These are phyloP conservation scores for Olyra latifolia DNA, from an alignment of 176 grass and related monocot genomes.

Conservation along the genomic window DNA sequence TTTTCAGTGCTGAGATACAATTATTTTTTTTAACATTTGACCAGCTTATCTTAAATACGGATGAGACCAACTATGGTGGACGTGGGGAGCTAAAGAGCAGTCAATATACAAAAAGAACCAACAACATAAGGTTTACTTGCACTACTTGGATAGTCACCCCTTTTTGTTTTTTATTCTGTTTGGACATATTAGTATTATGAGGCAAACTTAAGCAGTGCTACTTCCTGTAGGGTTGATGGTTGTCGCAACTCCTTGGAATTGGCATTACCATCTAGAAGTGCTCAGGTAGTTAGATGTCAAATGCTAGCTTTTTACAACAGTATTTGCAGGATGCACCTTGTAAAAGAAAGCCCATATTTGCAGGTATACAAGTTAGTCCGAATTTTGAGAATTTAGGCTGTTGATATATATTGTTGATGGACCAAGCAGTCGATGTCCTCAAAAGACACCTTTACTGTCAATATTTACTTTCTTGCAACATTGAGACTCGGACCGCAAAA, in stretches of 20 bases:
- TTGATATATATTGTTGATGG: background rate
- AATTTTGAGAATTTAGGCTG: conserved; percentile 70
- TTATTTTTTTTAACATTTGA: background rate
- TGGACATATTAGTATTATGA: background rate
- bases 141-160: conserved; percentile 10
- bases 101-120: conserved; percentile 63
- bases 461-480: background rate
- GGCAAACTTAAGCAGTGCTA: conserved; percentile 7
- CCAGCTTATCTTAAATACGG: conserved; percentile 79
- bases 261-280: conserved; percentile 83
- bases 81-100: conserved; percentile 53
- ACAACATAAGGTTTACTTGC: conserved; percentile 63
- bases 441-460: background rate
- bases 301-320: conserved; percentile 19
- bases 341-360: conserved; percentile 22
- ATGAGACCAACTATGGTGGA: conserved; percentile 88
- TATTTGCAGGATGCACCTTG: conserved; percentile 1
- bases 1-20: background rate
- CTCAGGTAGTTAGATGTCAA: conserved; percentile 65
- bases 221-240: conserved; percentile 67
- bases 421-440: background rate
- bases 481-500: background rate
- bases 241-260: conserved; percentile 73
- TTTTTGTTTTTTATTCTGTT: conserved; percentile 19
- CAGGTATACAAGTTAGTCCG: conserved; percentile 89